Conservation (phyloP, 2,329 filamentous ascomycete genomes). For the Scedosporium minutisporum region DNA sequence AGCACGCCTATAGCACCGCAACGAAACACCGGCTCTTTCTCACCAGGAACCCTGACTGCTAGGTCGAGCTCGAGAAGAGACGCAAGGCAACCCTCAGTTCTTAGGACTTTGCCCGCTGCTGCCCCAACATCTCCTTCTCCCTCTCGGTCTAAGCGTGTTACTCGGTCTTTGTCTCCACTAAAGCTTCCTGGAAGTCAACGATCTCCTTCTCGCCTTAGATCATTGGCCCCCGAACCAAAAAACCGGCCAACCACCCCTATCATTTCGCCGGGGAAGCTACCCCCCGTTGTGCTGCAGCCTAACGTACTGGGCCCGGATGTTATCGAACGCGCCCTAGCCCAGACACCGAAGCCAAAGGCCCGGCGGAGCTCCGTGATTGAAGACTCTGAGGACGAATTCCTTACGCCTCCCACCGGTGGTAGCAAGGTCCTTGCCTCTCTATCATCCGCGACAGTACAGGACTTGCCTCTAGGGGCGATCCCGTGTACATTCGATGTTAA, state of each 20-base stretch:
- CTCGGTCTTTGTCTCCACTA: not conserved
- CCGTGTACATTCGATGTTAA: slow-evolving; percentile 6
- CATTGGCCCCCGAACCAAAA: not conserved
- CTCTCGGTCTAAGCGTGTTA: not conserved
- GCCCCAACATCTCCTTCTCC: not conserved
- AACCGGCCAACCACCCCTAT: not conserved
- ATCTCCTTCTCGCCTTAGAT: not conserved
- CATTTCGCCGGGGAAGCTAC: not conserved
- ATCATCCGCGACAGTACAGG: not conserved
- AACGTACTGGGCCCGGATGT: slow-evolving; percentile 1
- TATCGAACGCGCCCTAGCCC: slow-evolving; percentile 3
- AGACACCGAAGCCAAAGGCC: not conserved
- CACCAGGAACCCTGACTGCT: not conserved
- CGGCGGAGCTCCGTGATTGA: slow-evolving; percentile 31
- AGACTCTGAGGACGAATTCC: slow-evolving; percentile 48
- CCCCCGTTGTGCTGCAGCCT: not conserved
- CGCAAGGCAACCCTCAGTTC: not conserved
- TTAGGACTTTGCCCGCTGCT: not conserved
- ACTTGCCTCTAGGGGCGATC: slow-evolving; percentile 1
- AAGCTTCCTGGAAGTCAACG: not conserved
- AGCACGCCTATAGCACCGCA: slow-evolving; percentile 26
- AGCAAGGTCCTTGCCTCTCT: not conserved
- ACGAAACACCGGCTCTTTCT: not conserved
- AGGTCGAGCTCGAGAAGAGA: not conserved
- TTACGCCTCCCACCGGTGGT: slow-evolving; percentile 25